A percentile compares a stretch with the other conserved stretches of the same genome.
Conservation (phyloP, 2,329 filamentous ascomycete species). For the Colletotrichum eremochloae region DNA sequence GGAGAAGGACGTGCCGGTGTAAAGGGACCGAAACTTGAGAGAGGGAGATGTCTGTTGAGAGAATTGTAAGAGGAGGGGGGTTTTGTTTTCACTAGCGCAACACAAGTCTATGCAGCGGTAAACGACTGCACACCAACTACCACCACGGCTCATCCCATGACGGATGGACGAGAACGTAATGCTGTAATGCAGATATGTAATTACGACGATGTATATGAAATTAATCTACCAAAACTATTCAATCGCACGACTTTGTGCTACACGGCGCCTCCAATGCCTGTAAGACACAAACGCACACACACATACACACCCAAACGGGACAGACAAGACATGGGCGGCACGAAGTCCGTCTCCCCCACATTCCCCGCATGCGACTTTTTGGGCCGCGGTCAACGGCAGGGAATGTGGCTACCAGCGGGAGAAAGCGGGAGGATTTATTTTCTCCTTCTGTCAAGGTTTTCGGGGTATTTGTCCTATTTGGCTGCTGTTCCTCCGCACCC, state of each 20-base stretch:
- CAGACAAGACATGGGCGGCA: neutral
- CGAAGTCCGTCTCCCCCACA: conserved; percentile 32
- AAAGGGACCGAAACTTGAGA: neutral
- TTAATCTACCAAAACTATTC: conserved; percentile 13
- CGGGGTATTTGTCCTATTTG: neutral
- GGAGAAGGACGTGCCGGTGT: conserved; percentile 43
- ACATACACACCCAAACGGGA: neutral
- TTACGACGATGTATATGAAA: conserved; percentile 37
- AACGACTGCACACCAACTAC: neutral
- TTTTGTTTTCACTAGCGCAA: neutral
- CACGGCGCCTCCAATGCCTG: neutral
- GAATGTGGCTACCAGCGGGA: neutral
- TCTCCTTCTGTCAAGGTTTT: neutral
- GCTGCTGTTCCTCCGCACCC: conserved; percentile 16
- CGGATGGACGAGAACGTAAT: conserved; percentile 22
- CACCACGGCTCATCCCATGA: neutral
- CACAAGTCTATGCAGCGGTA: neutral
- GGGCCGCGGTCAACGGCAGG: neutral
- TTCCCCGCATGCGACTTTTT: conserved; percentile 7
- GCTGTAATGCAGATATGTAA: conserved; percentile 36
- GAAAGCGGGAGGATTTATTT: conserved; percentile 13
- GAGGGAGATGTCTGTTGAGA: neutral
- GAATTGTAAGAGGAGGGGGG: conserved; percentile 1
- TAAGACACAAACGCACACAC: neutral
- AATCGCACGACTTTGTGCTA: neutral